These are phyloP conservation scores for Allantophomopsis lycopodina DNA, from an alignment of 2,329 filamentous ascomycete species.

Conservation along the genomic window DNA sequence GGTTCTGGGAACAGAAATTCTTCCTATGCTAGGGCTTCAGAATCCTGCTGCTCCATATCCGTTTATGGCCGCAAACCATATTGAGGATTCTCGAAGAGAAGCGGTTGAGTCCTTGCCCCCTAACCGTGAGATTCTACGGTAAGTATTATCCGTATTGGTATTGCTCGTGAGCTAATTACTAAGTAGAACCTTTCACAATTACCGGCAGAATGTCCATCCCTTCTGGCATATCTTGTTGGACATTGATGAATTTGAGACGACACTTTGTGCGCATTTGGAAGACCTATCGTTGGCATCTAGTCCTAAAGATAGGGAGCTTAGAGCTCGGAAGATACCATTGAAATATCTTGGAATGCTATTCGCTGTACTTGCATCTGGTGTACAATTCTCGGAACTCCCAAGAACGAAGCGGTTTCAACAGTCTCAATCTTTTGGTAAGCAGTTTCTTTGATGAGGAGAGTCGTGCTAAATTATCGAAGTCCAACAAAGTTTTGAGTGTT, in stretches of 20 bases:
- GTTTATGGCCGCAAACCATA: constrained; percentile 49
- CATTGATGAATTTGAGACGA: constrained; percentile 50
- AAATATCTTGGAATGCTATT: constrained; percentile 51
- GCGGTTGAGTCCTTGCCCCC: constrained; percentile 49
- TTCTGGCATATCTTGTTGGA: constrained; percentile 58
- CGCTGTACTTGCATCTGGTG: constrained; percentile 49
- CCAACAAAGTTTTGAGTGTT: constrained; percentile 42
- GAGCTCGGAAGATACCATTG: constrained; percentile 24
- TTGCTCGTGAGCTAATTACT: not conserved
- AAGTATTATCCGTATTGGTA: constrained; percentile 13
- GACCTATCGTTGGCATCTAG: constrained; percentile 31
- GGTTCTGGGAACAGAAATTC: constrained; percentile 47
- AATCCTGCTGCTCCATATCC: constrained; percentile 49
- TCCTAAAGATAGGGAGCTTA: constrained; percentile 15
- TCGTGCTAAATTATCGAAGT: constrained; percentile 6
- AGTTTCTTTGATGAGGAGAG: not conserved
- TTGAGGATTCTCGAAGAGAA: constrained; percentile 44
- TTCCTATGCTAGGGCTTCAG: constrained; percentile 50
- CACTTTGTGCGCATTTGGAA: constrained; percentile 50
- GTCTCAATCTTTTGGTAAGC: constrained; percentile 34
- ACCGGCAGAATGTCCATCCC: constrained; percentile 53
- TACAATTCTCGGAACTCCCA: constrained; percentile 51
- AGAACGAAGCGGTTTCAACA: constrained; percentile 24
- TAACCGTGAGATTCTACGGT: constrained; percentile 55
- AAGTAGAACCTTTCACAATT: constrained; percentile 45